These are phyloP conservation scores for Dactylellina leptospora DNA, from an alignment of 2,329 filamentous ascomycete species.

Conservation along the genomic window DNA sequence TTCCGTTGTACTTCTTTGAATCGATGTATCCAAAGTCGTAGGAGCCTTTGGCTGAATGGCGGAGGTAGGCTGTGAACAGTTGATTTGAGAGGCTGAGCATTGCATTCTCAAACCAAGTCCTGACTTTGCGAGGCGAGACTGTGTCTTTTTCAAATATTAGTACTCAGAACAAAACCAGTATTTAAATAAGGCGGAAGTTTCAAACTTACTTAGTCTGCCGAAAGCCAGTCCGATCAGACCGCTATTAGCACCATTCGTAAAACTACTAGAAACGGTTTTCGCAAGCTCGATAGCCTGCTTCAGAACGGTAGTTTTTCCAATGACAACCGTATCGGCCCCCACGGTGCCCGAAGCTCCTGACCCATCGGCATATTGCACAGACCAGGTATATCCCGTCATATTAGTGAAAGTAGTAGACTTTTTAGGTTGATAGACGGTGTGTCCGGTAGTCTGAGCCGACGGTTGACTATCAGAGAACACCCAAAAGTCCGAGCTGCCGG, in stretches of 20 bases:
- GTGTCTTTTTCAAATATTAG: constrained; percentile 59
- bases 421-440: constrained; percentile 60
- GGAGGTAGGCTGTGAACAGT: constrained; percentile 76
- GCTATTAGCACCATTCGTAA: constrained; percentile 70
- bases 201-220: constrained; percentile 66
- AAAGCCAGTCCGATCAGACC: constrained; percentile 77
- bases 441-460: constrained; percentile 57
- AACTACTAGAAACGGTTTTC: constrained; percentile 60
- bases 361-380: constrained; percentile 61
- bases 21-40: constrained; percentile 81
- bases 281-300: constrained; percentile 59
- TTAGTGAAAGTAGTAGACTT: constrained; percentile 60
- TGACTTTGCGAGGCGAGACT: constrained; percentile 70
- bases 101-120: constrained; percentile 79
- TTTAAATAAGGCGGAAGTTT: neutral
- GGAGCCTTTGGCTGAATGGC: constrained; percentile 68
- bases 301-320: constrained; percentile 59
- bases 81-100: constrained; percentile 70
- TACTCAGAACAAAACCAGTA: neutral
- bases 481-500: constrained; percentile 56
- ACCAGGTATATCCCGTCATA: constrained; percentile 58
- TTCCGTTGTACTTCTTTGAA: constrained; percentile 69
- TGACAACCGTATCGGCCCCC: constrained; percentile 59
- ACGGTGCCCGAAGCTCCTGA: constrained; percentile 60
- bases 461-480: constrained; percentile 59